Evolutionary conservation across 768 basidiomycete species (phyloP).

Genomic region (Leccinum broughii): DNA sequence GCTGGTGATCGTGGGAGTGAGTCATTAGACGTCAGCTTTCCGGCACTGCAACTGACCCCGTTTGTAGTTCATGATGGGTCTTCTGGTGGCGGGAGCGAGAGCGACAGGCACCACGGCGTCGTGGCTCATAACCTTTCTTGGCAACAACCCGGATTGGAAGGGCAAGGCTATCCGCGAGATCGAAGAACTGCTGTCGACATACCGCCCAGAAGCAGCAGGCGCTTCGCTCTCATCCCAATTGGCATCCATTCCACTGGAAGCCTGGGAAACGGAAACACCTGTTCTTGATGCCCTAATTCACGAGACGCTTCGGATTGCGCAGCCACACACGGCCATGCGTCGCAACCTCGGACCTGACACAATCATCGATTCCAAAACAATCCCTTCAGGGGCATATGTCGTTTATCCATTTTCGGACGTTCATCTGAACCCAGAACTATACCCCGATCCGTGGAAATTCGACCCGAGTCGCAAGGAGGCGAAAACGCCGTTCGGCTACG

Average conservation of each 20-base stretch:
- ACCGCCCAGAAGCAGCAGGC: slow-evolving; percentile 33
- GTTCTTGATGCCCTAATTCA: slow-evolving; percentile 71
- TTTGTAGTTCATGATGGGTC: slow-evolving; percentile 75
- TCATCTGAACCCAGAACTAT: slow-evolving; percentile 70
- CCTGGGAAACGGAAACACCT: slow-evolving; percentile 71
- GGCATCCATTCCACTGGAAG: slow-evolving; percentile 60
- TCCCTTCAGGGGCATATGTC: slow-evolving; percentile 74
- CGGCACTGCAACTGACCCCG: slow-evolving; percentile 22
- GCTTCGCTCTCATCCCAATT: slow-evolving; percentile 46
- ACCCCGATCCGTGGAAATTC: slow-evolving; percentile 77
- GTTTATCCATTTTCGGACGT: slow-evolving; percentile 81
- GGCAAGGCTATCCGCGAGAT: slow-evolving; percentile 61
- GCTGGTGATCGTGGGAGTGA: slow-evolving; percentile 69
- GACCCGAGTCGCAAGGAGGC: slow-evolving; percentile 57
- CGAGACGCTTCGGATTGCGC: slow-evolving; percentile 76
- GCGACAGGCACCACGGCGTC: slow-evolving; percentile 80
- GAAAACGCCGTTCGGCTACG: slow-evolving; percentile 57
- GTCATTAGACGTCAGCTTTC: slow-evolving; percentile 17
- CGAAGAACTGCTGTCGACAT: slow-evolving; percentile 50
- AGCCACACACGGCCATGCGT: slow-evolving; percentile 81
- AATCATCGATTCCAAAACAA: slow-evolving; percentile 64
- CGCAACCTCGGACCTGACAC: slow-evolving; percentile 73
- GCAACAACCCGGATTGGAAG: slow-evolving; percentile 65
- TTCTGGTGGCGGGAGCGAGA: slow-evolving; percentile 77
- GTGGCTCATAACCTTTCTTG: slow-evolving; percentile 75